Percentiles rank a stretch among this genome's conserved stretches.
Evolutionary conservation across 1,284 basidiomycete genomes (phyloP).

Genomic region (Malassezia yamatoensis): DNA sequence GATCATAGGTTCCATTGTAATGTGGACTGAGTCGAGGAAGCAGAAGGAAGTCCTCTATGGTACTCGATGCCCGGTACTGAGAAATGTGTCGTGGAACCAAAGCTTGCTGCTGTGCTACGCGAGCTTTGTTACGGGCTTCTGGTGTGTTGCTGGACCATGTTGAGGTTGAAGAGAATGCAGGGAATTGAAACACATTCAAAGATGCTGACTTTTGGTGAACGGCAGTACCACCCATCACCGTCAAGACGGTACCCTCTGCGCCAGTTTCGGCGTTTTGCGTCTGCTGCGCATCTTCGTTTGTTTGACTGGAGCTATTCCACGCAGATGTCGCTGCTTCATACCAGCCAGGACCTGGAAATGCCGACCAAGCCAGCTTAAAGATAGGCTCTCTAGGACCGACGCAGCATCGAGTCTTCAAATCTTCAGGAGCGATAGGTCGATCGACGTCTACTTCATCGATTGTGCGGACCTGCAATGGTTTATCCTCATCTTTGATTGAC

Average conservation of each 20-base stretch:
- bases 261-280: not conserved
- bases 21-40: conserved; percentile 65
- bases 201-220: conserved; percentile 56
- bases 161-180: conserved; percentile 57
- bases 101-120: conserved; percentile 20
- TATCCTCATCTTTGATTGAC: conserved; percentile 68
- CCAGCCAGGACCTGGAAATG: conserved; percentile 37
- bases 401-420: not conserved
- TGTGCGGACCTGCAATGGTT: conserved; percentile 63
- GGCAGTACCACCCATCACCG: conserved; percentile 62
- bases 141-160: conserved; percentile 48
- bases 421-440: conserved; percentile 17
- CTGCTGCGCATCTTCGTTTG: not conserved
- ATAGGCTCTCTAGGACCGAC: conserved; percentile 59
- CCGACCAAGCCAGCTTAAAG: conserved; percentile 71
- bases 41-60: conserved; percentile 63
- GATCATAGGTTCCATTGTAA: conserved; percentile 62
- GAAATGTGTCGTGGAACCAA: conserved; percentile 55
- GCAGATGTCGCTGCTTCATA: conserved; percentile 16
- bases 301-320: not conserved
- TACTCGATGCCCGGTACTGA: conserved; percentile 53
- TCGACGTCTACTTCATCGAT: conserved; percentile 36
- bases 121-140: conserved; percentile 48
- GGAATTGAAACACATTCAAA: conserved; percentile 62
- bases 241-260: conserved; percentile 50